Evolutionary conservation across 306 rosid species (phyloP).

Genomic region (Quercus variabilis): DNA sequence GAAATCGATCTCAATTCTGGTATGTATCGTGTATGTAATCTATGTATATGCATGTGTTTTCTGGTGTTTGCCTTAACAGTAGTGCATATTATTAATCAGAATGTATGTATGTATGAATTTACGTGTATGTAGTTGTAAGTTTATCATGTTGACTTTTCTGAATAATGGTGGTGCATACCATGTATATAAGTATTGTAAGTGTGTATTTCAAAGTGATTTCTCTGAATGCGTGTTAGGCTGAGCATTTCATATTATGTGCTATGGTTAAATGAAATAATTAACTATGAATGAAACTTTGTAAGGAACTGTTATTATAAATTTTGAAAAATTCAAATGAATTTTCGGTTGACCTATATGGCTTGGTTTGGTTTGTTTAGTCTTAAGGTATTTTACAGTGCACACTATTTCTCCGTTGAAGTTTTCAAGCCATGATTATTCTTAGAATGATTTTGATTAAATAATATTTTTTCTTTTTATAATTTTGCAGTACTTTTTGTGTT

Average conservation of each 20-base stretch:
- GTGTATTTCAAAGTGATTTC: not conserved
- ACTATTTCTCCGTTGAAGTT: not conserved
- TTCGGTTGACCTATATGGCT: not conserved
- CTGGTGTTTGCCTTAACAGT: not conserved
- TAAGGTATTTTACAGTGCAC: not conserved
- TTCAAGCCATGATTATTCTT: not conserved
- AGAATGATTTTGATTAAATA: not conserved
- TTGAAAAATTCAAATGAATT: not conserved
- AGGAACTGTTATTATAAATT: too few species aligned
- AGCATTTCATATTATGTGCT: too few species aligned
- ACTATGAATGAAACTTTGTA: too few species aligned
- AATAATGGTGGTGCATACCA: not conserved
- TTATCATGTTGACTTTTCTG: not conserved
- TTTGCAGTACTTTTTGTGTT: not conserved
- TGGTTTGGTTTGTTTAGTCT: not conserved
- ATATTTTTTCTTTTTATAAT: not conserved
- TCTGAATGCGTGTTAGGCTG: too few species aligned
- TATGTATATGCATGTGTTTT: not conserved
- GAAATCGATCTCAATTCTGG: constrained; percentile 67
- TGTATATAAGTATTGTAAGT: too few species aligned
- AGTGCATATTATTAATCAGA: not conserved
- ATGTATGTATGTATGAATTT: too few species aligned
- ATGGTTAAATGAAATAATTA: too few species aligned
- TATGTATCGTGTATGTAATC: constrained; percentile 4
- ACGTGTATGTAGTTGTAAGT: not conserved